Evolutionary conservation across 2,329 filamentous ascomycete species (phyloP), one percentile per base, ranked within the genome.

Genomic region (Diaporthe nobilis): DNA sequence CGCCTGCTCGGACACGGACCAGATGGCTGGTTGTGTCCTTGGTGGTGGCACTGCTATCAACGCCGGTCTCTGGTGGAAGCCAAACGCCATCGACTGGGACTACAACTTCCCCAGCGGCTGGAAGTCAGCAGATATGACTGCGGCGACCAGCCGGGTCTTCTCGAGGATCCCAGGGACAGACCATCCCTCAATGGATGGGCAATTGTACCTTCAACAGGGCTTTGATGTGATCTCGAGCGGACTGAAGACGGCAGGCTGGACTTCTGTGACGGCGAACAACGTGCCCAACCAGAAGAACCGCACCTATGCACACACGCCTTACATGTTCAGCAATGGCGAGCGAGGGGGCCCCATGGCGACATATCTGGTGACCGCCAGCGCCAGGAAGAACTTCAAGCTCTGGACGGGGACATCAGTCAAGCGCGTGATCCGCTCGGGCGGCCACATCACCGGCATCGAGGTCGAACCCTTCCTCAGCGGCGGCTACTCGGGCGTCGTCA

Each of bases 91-190:
- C 10, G 94, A 95, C 81, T 95, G 93, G 86, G 92, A 95, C 81
- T 88, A 90, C 81, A 93, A 93, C 82, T 95, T 94, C 85, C 94
- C 94, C 0, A 78, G 85, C 2, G 93, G 93, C 42, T 95, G 94
- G 94, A 92, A 93, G 82, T 87, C 90, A 25, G 81, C 84, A 8
- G 92, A 95, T 78, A 89, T 95, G 81, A 84, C 85, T 76, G 81
- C 85, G 34, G 90, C 93, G 1, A 90, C 92, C 8, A 84, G 89
- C 39, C 88, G 90, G 57, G 90, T 93, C 9, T 95, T 94, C 81
- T 85, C 86, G 49, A 89, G 92, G n/a, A 95, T 94, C 77, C 92
- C 92, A 0, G 93, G 93, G 44, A 94, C 92, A 0, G 90, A 90
- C 61, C 85, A 86, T 60, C 93, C 94, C 0, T 94, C 92, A 0